Base-by-base conservation (phyloP, 768 basidiomycete species). In the Hericium alpestre region DNA sequence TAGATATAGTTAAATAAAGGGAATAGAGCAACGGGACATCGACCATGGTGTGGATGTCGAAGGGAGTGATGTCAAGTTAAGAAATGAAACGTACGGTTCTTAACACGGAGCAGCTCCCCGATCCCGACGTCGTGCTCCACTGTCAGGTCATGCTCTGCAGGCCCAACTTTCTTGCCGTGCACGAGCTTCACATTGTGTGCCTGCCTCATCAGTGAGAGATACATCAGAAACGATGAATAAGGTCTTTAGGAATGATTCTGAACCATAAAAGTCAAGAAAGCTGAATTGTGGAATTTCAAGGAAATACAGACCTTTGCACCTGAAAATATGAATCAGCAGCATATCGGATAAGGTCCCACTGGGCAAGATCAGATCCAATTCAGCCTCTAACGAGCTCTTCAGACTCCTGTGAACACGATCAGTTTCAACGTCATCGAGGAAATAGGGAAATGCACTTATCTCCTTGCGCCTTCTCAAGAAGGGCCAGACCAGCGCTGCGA, bases 181-280 rank as follows among this genome's bases (percentile, higher is more conserved):
- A n/a, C n/a, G n/a, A n/a, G n/a, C n/a, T n/a, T n/a, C n/a, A n/a
- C n/a, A n/a, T n/a, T n/a, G n/a, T n/a, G n/a, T n/a, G n/a, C n/a
- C n/a, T n/a, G 71, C 73, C 62, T 78, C 71, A 53, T 81, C 76
- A 0, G 68, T 70, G 8, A 92, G 58, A 6, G 69, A 71, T 13
- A 79, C 86, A 55, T 88, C 78, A 1, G 92, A 93, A 1, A 90
- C 86, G 54, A 90, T 88, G 70, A 91, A 92, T 5, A 95, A 73
- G 0, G 81, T 84, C 64, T 82, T 83, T 22, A 94, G 70, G 57
- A 82, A 76, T 15, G 69, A 64, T 65, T 79, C 91, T 90, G 64
- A n/a, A 18, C 22, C n/a, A 16, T 39, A 32, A 18, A 40, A 13
- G 53, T 46, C 16, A 41, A 15, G 37, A 53, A 11, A 58, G 46